Conservation (phyloP, 257 asterid species). For the Henckelia pumila region DNA sequence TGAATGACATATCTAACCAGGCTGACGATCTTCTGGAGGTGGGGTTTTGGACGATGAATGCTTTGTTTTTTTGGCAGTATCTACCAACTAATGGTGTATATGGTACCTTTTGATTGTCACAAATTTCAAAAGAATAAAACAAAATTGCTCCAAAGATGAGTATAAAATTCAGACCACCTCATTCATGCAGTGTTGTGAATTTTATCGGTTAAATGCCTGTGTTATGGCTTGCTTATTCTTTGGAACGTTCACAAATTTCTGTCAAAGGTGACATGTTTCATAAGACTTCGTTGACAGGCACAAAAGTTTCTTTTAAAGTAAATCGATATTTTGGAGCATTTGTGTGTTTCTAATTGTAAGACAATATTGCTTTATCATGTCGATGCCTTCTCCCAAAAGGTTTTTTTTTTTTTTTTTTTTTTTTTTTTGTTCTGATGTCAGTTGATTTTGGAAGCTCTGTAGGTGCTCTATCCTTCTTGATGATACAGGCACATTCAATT, state of each 20-base stretch:
- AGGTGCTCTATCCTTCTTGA: too few relatives aligned
- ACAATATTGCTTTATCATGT: background rate
- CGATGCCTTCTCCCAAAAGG: too few relatives aligned
- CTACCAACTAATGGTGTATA: too few relatives aligned
- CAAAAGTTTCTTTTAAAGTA: too few relatives aligned
- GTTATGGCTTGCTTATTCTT: background rate
- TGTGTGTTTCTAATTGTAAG: too few relatives aligned
- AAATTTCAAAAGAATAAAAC: background rate
- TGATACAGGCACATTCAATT: too few relatives aligned
- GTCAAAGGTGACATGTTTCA: background rate
- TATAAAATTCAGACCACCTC: too few relatives aligned
- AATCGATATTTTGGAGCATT: background rate
- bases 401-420: too few relatives aligned
- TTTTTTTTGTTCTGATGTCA: too few relatives aligned
- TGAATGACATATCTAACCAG: conserved; percentile 91
- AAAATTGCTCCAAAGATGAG: conserved; percentile 2
- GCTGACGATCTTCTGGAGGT: conserved; percentile 98
- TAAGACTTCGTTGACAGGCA: too few relatives aligned
- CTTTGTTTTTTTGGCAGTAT: conserved; percentile 13
- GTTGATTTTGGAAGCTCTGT: background rate
- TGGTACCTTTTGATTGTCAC: conserved; percentile 10
- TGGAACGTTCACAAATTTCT: background rate
- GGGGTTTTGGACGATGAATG: conserved; percentile 26
- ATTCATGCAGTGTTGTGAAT: background rate
- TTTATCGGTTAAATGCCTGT: conserved; percentile 12